Conservation (phyloP, 495 filamentous ascomycete genomes). For the Penicillium pulvis region DNA sequence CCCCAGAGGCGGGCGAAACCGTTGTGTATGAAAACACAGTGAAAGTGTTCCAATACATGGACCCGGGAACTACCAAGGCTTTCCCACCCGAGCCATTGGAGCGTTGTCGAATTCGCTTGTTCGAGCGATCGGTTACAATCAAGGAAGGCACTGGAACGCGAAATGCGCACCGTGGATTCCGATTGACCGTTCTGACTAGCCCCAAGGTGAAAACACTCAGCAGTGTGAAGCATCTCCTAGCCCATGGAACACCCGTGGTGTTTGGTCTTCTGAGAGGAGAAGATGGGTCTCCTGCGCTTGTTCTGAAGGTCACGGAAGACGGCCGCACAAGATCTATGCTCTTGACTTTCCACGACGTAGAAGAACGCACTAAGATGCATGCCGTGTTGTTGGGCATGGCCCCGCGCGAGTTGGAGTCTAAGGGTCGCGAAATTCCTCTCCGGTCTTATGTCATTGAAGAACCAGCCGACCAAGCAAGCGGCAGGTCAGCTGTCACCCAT, state of each 20-base stretch:
- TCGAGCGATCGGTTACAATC: slow-evolving; percentile 64
- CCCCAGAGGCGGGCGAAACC: slow-evolving; percentile 63
- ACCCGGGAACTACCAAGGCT: slow-evolving; percentile 61
- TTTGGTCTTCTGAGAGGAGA: slow-evolving; percentile 74
- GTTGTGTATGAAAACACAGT: slow-evolving; percentile 65
- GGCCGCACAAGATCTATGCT: slow-evolving; percentile 66
- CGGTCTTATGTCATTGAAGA: slow-evolving; percentile 65
- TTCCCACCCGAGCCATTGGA: slow-evolving; percentile 75
- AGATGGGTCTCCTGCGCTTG: slow-evolving; percentile 63
- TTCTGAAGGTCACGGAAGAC: slow-evolving; percentile 70
- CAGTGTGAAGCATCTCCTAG: slow-evolving; percentile 65
- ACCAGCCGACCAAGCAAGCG: slow-evolving; percentile 37
- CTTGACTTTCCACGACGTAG: slow-evolving; percentile 69
- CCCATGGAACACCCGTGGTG: slow-evolving; percentile 61
- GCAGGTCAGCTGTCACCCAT: slow-evolving; percentile 33
- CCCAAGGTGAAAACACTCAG: slow-evolving; percentile 74
- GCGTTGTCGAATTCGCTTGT: slow-evolving; percentile 68
- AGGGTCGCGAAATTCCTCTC: slow-evolving; percentile 63
- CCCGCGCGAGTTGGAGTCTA: slow-evolving; percentile 57
- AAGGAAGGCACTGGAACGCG: slow-evolving; percentile 68
- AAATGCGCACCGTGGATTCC: slow-evolving; percentile 71
- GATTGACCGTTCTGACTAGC: slow-evolving; percentile 72
- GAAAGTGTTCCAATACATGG: slow-evolving; percentile 73
- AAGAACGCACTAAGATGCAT: slow-evolving; percentile 66
- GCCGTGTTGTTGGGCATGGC: slow-evolving; percentile 68